Evolutionary conservation across 129 eudicot species (phyloP).

Genomic region (Scalesia atractyloides): DNA sequence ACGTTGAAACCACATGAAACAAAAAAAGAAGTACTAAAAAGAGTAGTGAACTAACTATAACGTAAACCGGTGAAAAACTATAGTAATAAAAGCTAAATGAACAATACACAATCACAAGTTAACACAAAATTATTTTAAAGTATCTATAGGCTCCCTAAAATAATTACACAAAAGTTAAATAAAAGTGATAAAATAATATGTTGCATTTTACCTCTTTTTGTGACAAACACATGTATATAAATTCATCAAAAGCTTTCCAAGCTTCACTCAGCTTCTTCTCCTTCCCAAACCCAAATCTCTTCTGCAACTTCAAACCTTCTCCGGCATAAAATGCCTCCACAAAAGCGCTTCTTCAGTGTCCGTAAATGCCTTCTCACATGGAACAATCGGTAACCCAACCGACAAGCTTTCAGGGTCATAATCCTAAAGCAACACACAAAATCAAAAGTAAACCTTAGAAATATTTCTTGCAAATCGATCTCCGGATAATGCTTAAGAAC

Average conservation of each 20-base stretch:
- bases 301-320: constrained; percentile 11
- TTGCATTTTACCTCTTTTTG: not conserved
- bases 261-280: constrained; percentile 25
- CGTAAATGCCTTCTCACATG: constrained; percentile 23
- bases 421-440: constrained; percentile 13
- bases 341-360: constrained; percentile 16
- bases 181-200: too few species aligned
- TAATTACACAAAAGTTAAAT: too few species aligned
- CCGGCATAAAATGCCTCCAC: constrained; percentile 15
- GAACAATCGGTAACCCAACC: not conserved
- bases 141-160: too few species aligned
- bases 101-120: too few species aligned
- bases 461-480: not conserved
- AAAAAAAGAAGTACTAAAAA: too few species aligned
- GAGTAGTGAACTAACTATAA: too few species aligned
- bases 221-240: constrained; percentile 7
- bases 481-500: constrained; percentile 4
- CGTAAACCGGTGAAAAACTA: too few species aligned
- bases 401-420: constrained; percentile 21
- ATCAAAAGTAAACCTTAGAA: constrained; percentile 15
- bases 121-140: too few species aligned
- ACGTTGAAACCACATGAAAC: too few species aligned
- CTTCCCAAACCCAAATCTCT: constrained; percentile 19
- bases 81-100: too few species aligned
- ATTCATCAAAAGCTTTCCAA: constrained; percentile 25